phyloP scores from a whole-genome alignment of 2,329 filamentous ascomycete genomes.

The Trichoderma afroharzianum region DNA sequence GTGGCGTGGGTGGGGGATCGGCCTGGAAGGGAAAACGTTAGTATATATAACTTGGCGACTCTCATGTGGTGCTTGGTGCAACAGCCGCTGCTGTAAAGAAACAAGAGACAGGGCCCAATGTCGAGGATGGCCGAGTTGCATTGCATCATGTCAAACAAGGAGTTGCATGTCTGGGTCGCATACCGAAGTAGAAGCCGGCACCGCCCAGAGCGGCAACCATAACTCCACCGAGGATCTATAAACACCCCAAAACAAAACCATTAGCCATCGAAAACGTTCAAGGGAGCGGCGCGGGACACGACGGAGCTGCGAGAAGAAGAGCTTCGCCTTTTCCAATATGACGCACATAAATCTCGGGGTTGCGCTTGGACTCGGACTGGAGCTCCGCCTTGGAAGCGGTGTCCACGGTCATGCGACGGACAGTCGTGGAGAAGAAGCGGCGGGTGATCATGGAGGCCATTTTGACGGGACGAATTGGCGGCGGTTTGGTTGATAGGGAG shows the following conservation, averaged over 20 bases:
- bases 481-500: slow-evolving; percentile 16
- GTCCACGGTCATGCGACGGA: slow-evolving; percentile 46
- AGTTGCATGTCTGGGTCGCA: slow-evolving; percentile 21
- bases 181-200: slow-evolving; percentile 87
- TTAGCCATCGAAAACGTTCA: neutral
- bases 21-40: slow-evolving; percentile 44
- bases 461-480: slow-evolving; percentile 29
- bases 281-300: neutral
- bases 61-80: neutral
- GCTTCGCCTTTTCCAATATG: slow-evolving; percentile 25
- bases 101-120: neutral
- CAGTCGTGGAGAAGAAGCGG: slow-evolving; percentile 52
- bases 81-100: neutral
- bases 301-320: slow-evolving; percentile 16
- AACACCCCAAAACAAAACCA: neutral
- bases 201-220: slow-evolving; percentile 86
- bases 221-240: slow-evolving; percentile 81
- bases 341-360: slow-evolving; percentile 46
- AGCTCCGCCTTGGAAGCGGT: slow-evolving; percentile 43
- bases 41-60: neutral
- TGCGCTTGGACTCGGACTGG: slow-evolving; percentile 56
- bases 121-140: neutral
- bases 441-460: slow-evolving; percentile 58
- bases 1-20: slow-evolving; percentile 79
- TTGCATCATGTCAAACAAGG: neutral